Conservation (phyloP, 768 basidiomycete species). For the Lyophyllum shimeji region DNA sequence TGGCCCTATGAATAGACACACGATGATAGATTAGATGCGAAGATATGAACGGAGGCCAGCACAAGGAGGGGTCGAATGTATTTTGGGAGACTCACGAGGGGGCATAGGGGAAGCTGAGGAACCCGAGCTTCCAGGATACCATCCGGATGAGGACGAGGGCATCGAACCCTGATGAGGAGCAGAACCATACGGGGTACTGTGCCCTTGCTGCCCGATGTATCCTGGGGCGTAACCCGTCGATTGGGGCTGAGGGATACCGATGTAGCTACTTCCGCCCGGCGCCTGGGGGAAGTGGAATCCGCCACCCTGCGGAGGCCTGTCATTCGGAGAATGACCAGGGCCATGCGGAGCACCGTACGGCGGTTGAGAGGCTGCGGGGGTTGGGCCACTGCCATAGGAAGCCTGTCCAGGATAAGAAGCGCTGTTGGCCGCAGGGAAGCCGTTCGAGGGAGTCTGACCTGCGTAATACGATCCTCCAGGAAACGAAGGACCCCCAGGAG, state of each 20-base stretch:
- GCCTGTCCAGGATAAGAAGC: constrained; percentile 26
- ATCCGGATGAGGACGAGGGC: constrained; percentile 16
- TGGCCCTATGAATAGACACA: constrained; percentile 21
- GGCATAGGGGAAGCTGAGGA: constrained; percentile 28
- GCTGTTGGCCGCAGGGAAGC: constrained; percentile 14
- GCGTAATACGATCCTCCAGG: constrained; percentile 13
- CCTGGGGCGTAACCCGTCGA: constrained; percentile 15
- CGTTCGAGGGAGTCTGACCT: constrained; percentile 10
- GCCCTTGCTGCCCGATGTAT: constrained; percentile 14
- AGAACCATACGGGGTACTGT: constrained; percentile 9
- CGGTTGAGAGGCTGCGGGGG: constrained; percentile 4
- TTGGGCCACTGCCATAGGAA: constrained; percentile 11
- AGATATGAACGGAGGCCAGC: neutral
- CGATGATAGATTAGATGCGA: constrained; percentile 1
- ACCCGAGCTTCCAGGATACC: constrained; percentile 20
- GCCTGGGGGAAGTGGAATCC: constrained; percentile 27
- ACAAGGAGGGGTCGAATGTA: constrained; percentile 4
- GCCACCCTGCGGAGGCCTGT: constrained; percentile 6
- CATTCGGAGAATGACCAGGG: constrained; percentile 5
- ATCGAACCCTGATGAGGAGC: constrained; percentile 18
- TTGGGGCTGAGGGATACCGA: constrained; percentile 14
- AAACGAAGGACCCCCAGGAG: constrained; percentile 14
- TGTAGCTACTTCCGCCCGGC: constrained; percentile 19
- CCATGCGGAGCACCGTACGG: constrained; percentile 10
- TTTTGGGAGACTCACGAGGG: constrained; percentile 32